A percentile compares a stretch with the other conserved stretches of the same genome.
phyloP scores from a whole-genome alignment of 2,329 filamentous ascomycete species.

The Aspergillus sp. region DNA sequence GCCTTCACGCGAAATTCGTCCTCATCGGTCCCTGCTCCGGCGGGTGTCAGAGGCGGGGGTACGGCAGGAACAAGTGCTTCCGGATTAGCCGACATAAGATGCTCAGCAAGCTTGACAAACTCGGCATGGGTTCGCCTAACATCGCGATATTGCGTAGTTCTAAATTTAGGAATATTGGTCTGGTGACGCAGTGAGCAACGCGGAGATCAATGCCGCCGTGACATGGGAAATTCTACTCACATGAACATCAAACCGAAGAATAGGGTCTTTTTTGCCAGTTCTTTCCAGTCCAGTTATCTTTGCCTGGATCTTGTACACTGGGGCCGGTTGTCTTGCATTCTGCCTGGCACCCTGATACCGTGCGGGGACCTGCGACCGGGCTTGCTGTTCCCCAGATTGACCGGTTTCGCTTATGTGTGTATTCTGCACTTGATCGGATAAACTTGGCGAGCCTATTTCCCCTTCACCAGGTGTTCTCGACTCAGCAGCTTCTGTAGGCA shows the following conservation, averaged over 20 bases:
- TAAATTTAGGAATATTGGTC: constrained; percentile 98
- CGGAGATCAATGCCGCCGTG: neutral
- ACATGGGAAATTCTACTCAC: constrained; percentile 54
- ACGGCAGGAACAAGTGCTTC: constrained; percentile 93
- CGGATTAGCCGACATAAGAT: constrained; percentile 95
- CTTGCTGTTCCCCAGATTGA: constrained; percentile 43
- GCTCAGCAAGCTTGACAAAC: constrained; percentile 93
- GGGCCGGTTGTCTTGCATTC: constrained; percentile 50
- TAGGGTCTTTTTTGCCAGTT: constrained; percentile 91
- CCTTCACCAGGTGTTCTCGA: constrained; percentile 18
- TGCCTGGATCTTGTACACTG: constrained; percentile 81
- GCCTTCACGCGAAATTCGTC: constrained; percentile 88
- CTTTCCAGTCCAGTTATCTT: constrained; percentile 94
- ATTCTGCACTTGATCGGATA: constrained; percentile 44
- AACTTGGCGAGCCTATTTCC: constrained; percentile 42
- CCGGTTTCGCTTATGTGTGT: constrained; percentile 40
- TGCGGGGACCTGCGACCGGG: constrained; percentile 44
- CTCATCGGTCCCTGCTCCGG: constrained; percentile 92
- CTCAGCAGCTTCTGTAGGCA: constrained; percentile 18
- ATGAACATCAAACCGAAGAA: constrained; percentile 93
- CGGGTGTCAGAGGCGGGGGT: constrained; percentile 89
- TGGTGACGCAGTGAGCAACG: constrained; percentile 39
- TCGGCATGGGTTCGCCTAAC: constrained; percentile 93
- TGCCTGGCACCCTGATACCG: constrained; percentile 49
- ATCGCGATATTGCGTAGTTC: constrained; percentile 97